Percentiles rank a stretch among this genome's conserved stretches.
Evolutionary conservation across 305 asterid species (phyloP).

Genomic region (Ruellia speciosa): DNA sequence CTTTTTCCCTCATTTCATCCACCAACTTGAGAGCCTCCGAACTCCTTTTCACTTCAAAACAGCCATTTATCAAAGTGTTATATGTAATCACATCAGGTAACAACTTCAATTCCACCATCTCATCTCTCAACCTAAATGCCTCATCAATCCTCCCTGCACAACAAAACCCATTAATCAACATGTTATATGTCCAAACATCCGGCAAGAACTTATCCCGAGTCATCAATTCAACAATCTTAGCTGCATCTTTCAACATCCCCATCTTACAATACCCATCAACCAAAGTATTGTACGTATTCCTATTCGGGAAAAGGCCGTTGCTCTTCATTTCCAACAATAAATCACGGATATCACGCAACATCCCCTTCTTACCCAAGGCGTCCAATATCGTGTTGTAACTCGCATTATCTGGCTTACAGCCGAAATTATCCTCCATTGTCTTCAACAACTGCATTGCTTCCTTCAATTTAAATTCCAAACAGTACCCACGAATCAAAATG

Average conservation of each 20-base stretch:
- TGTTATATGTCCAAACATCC: slow-evolving; percentile 68
- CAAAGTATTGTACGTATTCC: slow-evolving; percentile 61
- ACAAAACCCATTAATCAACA: slow-evolving; percentile 59
- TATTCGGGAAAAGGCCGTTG: slow-evolving; percentile 52
- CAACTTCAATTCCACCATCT: slow-evolving; percentile 60
- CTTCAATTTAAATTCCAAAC: slow-evolving; percentile 49
- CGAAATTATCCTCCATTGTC: slow-evolving; percentile 46
- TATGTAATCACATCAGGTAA: slow-evolving; percentile 70
- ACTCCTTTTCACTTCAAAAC: slow-evolving; percentile 37
- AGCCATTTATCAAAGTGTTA: slow-evolving; percentile 68
- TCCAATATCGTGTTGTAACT: slow-evolving; percentile 68
- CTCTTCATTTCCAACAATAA: slow-evolving; percentile 63
- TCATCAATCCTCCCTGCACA: slow-evolving; percentile 51
- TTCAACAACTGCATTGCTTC: slow-evolving; percentile 53
- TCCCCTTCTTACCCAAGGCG: slow-evolving; percentile 64
- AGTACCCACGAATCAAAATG: slow-evolving; percentile 62
- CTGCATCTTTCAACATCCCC: slow-evolving; percentile 80
- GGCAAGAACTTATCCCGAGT: slow-evolving; percentile 46
- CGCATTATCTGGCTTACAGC: slow-evolving; percentile 53
- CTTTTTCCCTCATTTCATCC: slow-evolving; percentile 61
- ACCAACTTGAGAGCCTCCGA: slow-evolving; percentile 47
- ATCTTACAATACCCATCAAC: slow-evolving; percentile 69
- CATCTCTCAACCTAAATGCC: slow-evolving; percentile 53
- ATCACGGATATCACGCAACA: slow-evolving; percentile 54
- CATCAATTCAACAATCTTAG: slow-evolving; percentile 64